A percentile compares a stretch with the other conserved stretches of the same genome.
Evolutionary conservation across 805 yeast genomes (phyloP).

Genomic region (Metschnikowia shivogae): DNA sequence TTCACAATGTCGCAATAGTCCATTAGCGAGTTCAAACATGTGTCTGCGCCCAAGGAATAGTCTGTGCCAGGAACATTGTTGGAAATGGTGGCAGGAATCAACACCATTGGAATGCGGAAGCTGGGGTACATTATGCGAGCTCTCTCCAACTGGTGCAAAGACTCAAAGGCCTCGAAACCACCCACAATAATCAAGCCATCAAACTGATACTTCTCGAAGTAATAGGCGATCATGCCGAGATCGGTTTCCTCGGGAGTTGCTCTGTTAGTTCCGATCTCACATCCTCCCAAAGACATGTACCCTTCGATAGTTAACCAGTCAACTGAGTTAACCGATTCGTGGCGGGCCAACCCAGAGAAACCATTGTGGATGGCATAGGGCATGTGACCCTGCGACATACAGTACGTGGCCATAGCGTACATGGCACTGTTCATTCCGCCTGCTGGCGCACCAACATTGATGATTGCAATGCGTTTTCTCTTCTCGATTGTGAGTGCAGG

Average conservation of each 20-base stretch:
- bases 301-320: constrained; percentile 83
- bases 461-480: constrained; percentile 72
- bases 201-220: constrained; percentile 62
- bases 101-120: constrained; percentile 73
- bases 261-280: constrained; percentile 96
- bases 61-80: constrained; percentile 82
- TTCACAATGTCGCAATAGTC: constrained; percentile 75
- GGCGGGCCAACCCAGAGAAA: constrained; percentile 85
- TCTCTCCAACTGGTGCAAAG: constrained; percentile 60
- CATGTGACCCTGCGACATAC: constrained; percentile 84
- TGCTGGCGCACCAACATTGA: constrained; percentile 96
- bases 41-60: constrained; percentile 71
- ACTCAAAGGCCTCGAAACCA: constrained; percentile 77
- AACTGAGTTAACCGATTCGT: constrained; percentile 73
- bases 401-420: constrained; percentile 83
- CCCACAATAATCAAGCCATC: constrained; percentile 75
- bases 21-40: constrained; percentile 67
- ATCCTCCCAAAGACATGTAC: constrained; percentile 90
- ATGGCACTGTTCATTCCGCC: constrained; percentile 94
- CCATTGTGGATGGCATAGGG: constrained; percentile 93
- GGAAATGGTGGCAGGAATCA: constrained; percentile 75
- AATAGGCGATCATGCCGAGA: constrained; percentile 67
- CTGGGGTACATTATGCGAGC: constrained; percentile 62
- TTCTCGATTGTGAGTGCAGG: constrained; percentile 47
- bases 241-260: constrained; percentile 66